These are phyloP conservation scores for Fusarium sacchari DNA, from an alignment of 2,329 filamentous ascomycete species.

Conservation along the genomic window DNA sequence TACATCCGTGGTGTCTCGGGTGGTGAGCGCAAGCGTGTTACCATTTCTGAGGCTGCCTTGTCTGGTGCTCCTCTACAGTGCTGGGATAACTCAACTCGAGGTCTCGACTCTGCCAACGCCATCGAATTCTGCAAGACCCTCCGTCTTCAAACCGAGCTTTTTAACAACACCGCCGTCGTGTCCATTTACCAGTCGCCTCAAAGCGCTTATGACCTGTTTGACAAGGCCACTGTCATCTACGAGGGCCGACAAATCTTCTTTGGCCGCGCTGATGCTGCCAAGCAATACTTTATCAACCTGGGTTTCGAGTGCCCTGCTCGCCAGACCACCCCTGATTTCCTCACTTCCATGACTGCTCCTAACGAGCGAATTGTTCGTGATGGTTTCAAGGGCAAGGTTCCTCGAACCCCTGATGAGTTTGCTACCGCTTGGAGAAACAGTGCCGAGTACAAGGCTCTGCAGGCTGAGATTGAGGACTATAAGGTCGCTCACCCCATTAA, in stretches of 20 bases:
- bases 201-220: constrained; percentile 71
- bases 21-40: constrained; percentile 76
- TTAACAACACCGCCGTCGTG: constrained; percentile 71
- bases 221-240: constrained; percentile 68
- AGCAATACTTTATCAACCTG: constrained; percentile 72
- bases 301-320: constrained; percentile 74
- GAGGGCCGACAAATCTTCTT: constrained; percentile 72
- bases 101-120: constrained; percentile 79
- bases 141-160: constrained; percentile 73
- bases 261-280: constrained; percentile 68
- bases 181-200: constrained; percentile 79
- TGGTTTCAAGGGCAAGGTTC: constrained; percentile 66
- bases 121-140: constrained; percentile 79
- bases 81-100: constrained; percentile 79
- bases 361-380: constrained; percentile 64
- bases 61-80: constrained; percentile 70
- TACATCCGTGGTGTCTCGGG: constrained; percentile 79
- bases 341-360: constrained; percentile 74
- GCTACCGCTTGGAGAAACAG: constrained; percentile 67
- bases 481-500: constrained; percentile 63
- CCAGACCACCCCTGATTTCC: constrained; percentile 76
- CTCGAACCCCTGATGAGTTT: constrained; percentile 71
- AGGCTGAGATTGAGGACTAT: constrained; percentile 65
- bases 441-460: constrained; percentile 59
- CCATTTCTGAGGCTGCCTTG: constrained; percentile 69